These are phyloP conservation scores for Ettlia oleoabundans DNA, from an alignment of 139 green algal species.

Conservation along the genomic window DNA sequence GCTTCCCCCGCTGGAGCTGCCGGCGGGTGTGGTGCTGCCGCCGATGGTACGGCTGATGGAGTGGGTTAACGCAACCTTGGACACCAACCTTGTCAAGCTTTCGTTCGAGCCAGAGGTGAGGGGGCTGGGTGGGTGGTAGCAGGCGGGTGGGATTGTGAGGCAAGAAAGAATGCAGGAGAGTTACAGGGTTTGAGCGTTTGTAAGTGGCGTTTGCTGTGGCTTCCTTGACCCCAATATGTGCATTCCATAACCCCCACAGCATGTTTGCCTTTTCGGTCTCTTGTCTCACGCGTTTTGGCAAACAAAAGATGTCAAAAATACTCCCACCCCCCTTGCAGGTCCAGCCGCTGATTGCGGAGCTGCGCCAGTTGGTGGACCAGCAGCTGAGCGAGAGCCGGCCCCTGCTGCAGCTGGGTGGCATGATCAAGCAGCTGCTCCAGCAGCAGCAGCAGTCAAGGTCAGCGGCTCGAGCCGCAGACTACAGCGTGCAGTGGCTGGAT, in stretches of 20 bases:
- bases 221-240: no score
- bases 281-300: no score
- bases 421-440: constrained; percentile 35
- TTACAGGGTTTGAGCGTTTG: no score
- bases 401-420: constrained; percentile 23
- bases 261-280: no score
- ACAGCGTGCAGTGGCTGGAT: constrained; percentile 40
- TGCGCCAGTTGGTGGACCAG: neutral
- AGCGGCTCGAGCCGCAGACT: neutral
- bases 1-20: neutral
- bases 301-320: no score
- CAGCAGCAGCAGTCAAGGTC: neutral
- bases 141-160: neutral
- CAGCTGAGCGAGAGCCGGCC: neutral
- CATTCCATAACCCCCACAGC: no score
- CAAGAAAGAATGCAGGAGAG: neutral
- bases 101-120: constrained; percentile 12
- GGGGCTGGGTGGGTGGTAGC: neutral
- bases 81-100: constrained; percentile 21
- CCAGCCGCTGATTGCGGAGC: neutral
- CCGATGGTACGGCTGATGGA: neutral
- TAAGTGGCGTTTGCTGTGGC: no score
- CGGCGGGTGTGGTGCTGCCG: neutral
- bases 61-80: constrained; percentile 17
- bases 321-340: constrained; percentile 4